These are phyloP conservation scores for Salvia sclarea DNA, from an alignment of 305 asterid genomes.

Conservation along the genomic window DNA sequence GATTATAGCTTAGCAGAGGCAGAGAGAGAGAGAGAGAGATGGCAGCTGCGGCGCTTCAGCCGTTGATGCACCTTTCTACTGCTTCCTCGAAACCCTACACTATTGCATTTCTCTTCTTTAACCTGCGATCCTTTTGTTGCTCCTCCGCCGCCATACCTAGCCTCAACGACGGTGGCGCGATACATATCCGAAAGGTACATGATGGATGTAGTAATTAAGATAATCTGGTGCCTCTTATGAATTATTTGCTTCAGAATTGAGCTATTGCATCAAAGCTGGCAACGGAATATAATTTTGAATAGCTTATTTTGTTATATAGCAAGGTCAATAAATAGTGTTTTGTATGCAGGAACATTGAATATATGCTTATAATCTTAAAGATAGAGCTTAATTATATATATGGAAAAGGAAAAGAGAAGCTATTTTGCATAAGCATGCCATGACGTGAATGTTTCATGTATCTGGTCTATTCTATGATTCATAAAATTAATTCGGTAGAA, in stretches of 20 bases:
- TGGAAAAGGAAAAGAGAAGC: background rate
- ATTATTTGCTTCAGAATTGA: background rate
- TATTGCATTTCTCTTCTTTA: constrained; percentile 7
- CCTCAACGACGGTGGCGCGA: constrained; percentile 58
- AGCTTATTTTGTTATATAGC: background rate
- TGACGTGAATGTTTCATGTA: background rate
- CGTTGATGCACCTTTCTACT: constrained; percentile 48
- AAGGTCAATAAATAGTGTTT: background rate
- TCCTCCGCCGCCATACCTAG: constrained; percentile 41
- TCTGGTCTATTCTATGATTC: background rate
- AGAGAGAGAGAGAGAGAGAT: background rate
- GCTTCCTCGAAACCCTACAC: constrained; percentile 29
- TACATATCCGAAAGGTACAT: constrained; percentile 61
- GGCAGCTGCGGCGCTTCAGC: constrained; percentile 48
- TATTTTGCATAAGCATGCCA: background rate
- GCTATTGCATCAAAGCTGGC: background rate
- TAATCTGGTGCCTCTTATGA: background rate
- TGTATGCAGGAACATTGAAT: background rate
- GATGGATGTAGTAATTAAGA: background rate
- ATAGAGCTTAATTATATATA: background rate
- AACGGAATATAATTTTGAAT: background rate
- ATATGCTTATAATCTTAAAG: background rate
- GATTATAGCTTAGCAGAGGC: background rate
- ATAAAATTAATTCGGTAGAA: background rate
- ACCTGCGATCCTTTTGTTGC: constrained; percentile 38